Base-by-base conservation (phyloP, 2,329 filamentous ascomycete genomes). In the Allantophomopsis cytisporea region DNA sequence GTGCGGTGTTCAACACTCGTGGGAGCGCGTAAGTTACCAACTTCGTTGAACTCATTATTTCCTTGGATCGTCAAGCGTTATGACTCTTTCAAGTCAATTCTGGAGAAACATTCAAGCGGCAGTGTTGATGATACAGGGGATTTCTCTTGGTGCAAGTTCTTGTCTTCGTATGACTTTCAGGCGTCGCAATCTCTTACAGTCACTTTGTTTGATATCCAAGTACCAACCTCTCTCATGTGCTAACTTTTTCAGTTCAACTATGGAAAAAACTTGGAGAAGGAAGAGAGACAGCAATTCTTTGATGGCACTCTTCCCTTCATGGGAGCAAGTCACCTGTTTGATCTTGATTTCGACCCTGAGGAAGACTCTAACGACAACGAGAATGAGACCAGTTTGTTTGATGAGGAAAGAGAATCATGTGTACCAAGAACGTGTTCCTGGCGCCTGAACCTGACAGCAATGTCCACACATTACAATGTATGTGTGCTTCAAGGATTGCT, bases 381-480 rank as follows among this genome's bases (percentile, higher is more conserved):
- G 11, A 28, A 36, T 18, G 15, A 36, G 11, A 28, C 7, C 4
- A 28, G 3, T 28, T 12, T 28, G n/a, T 18, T 14, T 23, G 16
- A 20, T 4, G 35, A 36, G 7, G 35, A 36, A 14, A 4, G 18
- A 20, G 16, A 36, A 18, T 10, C 16, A 6, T 14, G 16, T 36
- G 15, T 36, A 14, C 44, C 42, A 14, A 28, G 17, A 15, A 23
- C 44, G 23, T 46, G 42, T 17, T 8, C 37, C 13, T 68, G 58
- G 47, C 62, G 74, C 13, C 64, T 70, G 44, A 78, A 77, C 44
- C 57, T 78, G 41, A 75, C 71, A 2, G 67, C 65, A 1, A 57
- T 79, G 11, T 78, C 74, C 1, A 71, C 76, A 45, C 57, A 55
- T 33, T 69, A 68, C 52, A 76, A 78, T 50, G 69, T 71, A 50